phyloP scores from a whole-genome alignment of 495 filamentous ascomycete species.

The Oleoguttula mirabilis region DNA sequence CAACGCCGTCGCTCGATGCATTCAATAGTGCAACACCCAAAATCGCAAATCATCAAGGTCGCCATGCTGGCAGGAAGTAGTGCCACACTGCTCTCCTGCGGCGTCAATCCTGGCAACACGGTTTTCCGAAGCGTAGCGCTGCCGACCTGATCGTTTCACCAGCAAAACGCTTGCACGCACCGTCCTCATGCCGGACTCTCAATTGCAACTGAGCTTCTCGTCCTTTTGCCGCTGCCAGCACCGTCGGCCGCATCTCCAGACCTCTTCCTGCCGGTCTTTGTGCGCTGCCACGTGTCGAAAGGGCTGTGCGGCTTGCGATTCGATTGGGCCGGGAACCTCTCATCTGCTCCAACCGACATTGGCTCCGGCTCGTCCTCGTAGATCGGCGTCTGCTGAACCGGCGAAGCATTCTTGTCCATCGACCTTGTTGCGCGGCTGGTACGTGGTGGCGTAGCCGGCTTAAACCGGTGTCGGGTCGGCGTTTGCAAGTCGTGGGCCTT shows the following conservation, averaged over 20 bases:
- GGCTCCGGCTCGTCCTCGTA: constrained; percentile 6
- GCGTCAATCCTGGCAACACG: no score
- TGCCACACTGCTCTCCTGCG: no score
- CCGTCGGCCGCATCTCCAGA: constrained; percentile 3
- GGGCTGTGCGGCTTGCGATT: constrained; percentile 13
- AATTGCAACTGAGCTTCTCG: no score
- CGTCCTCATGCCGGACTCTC: no score
- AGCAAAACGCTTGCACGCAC: no score
- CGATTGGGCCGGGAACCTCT: background rate
- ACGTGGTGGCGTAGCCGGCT: constrained; percentile 9
- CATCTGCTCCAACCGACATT: background rate
- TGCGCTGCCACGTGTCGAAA: constrained; percentile 21
- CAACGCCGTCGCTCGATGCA: no score
- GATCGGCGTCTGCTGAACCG: background rate
- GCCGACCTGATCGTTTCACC: no score
- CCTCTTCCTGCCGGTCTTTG: constrained; percentile 16
- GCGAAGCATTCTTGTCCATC: background rate
- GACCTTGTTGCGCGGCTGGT: constrained; percentile 7
- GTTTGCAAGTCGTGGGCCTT: background rate
- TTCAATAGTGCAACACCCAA: no score
- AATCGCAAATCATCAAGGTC: no score
- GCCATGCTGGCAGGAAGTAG: no score
- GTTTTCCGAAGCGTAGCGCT: no score
- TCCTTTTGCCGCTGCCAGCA: constrained; percentile 6
- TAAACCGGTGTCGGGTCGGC: background rate